A percentile compares a stretch with the other conserved stretches of the same genome.
These are phyloP conservation scores for Sugiyamaella paludigena DNA, from an alignment of 1,139 yeast genomes.

Conservation along the genomic window DNA sequence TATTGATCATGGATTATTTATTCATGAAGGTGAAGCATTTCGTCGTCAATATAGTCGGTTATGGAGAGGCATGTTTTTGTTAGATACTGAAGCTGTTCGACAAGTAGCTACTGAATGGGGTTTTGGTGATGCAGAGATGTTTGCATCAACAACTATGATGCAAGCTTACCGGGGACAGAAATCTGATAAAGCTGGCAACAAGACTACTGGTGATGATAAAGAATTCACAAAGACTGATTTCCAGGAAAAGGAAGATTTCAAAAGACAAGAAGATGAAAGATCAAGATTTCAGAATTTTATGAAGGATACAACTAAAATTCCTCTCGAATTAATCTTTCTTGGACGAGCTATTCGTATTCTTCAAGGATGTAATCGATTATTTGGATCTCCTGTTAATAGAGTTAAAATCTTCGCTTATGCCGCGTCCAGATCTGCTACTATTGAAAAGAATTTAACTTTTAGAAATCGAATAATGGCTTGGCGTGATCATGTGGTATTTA, in stretches of 20 bases:
- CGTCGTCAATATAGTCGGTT: constrained; percentile 55
- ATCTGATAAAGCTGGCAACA: constrained; percentile 15
- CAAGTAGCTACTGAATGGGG: constrained; percentile 64
- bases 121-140: constrained; percentile 60
- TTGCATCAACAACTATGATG: constrained; percentile 58
- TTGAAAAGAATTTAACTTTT: constrained; percentile 14
- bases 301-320: constrained; percentile 62
- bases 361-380: constrained; percentile 62
- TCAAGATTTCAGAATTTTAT: constrained; percentile 50
- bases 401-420: constrained; percentile 59
- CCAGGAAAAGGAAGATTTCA: constrained; percentile 33
- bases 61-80: constrained; percentile 62
- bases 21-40: constrained; percentile 51
- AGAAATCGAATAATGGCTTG: constrained; percentile 20
- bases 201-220: constrained; percentile 22
- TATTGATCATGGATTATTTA: constrained; percentile 73
- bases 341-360: constrained; percentile 73
- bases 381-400: constrained; percentile 73
- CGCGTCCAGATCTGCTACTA: constrained; percentile 38
- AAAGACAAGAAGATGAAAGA: constrained; percentile 41
- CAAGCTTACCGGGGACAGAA: constrained; percentile 41
- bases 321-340: constrained; percentile 61
- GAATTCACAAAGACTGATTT: constrained; percentile 21
- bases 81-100: constrained; percentile 49
- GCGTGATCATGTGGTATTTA: constrained; percentile 39